Conservation (phyloP, 805 yeast genomes). For the Hyphopichia homilentoma region DNA sequence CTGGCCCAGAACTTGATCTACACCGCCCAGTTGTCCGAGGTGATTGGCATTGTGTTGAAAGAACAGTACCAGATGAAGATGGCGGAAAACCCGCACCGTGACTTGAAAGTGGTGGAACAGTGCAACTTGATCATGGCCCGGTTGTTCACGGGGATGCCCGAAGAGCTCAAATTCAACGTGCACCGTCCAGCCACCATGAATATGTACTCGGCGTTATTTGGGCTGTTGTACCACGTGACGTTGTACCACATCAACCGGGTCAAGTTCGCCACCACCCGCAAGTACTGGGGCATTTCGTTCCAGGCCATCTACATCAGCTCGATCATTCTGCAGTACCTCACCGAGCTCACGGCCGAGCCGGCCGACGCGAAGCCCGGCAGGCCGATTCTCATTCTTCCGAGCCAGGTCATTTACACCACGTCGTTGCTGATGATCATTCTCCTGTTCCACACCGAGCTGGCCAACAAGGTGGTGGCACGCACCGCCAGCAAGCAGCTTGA, state of each 20-base stretch:
- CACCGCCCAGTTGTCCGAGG: constrained; percentile 4
- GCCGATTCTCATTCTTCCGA: constrained; percentile 7
- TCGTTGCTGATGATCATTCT: constrained; percentile 7
- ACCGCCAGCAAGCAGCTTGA: constrained; percentile 7
- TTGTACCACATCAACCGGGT: constrained; percentile 9
- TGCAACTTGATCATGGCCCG: constrained; percentile 7
- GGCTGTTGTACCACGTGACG: constrained; percentile 3
- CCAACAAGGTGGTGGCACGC: constrained; percentile 6
- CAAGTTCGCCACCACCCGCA: constrained; percentile 3
- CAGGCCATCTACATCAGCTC: constrained; percentile 3
- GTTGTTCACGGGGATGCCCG: constrained; percentile 4
- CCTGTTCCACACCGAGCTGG: constrained; percentile 7
- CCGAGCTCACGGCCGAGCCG: not conserved
- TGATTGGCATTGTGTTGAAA: constrained; percentile 4
- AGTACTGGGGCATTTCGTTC: constrained; percentile 10
- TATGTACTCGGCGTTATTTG: constrained; percentile 3
- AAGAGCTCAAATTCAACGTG: constrained; percentile 3
- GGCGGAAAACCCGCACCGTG: not conserved
- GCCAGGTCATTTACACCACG: constrained; percentile 5
- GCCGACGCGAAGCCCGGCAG: constrained; percentile 1
- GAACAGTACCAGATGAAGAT: constrained; percentile 5
- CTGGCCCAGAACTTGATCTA: constrained; percentile 4
- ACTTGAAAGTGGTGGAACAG: constrained; percentile 4
- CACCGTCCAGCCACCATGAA: constrained; percentile 2
- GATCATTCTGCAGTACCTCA: constrained; percentile 2